A percentile compares a stretch with the other conserved stretches of the same genome.
Conservation (phyloP, 2,329 filamentous ascomycete species). For the Cyphellophora attinorum region DNA sequence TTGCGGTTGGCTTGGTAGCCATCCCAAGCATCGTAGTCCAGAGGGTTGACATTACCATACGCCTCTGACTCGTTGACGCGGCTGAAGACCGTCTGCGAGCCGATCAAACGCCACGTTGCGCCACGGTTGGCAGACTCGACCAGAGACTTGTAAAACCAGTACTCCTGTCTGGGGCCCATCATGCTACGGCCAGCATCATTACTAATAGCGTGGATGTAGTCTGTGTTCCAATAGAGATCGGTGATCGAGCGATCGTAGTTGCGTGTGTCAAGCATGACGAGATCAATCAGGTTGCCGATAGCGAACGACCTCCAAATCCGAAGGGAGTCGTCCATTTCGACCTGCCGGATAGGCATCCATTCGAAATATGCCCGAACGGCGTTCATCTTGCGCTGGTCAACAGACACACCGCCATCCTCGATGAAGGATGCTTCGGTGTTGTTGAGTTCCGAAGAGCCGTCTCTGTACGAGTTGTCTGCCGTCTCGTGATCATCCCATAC, state of each 20-base stretch:
- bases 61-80: slow-evolving; percentile 40
- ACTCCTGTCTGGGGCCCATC: slow-evolving; percentile 65
- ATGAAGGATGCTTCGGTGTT: slow-evolving; percentile 58
- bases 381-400: slow-evolving; percentile 66
- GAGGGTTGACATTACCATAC: slow-evolving; percentile 30
- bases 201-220: slow-evolving; percentile 53
- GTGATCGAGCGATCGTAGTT: slow-evolving; percentile 61
- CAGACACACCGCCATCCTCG: slow-evolving; percentile 48
- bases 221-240: slow-evolving; percentile 48
- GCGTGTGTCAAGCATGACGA: slow-evolving; percentile 60
- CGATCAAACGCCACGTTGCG: slow-evolving; percentile 61
- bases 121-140: slow-evolving; percentile 51
- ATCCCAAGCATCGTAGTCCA: slow-evolving; percentile 53
- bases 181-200: slow-evolving; percentile 59
- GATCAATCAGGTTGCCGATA: slow-evolving; percentile 55
- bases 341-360: slow-evolving; percentile 36
- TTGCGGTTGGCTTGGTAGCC: slow-evolving; percentile 64
- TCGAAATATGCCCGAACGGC: slow-evolving; percentile 48
- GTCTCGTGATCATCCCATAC: slow-evolving; percentile 46
- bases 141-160: slow-evolving; percentile 60
- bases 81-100: slow-evolving; percentile 62
- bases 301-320: slow-evolving; percentile 59
- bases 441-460: slow-evolving; percentile 51
- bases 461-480: slow-evolving; percentile 56
- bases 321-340: slow-evolving; percentile 60